A percentile compares a stretch with the other conserved stretches of the same genome.
Evolutionary conservation across 2,329 filamentous ascomycete genomes (phyloP).

Genomic region (Fusarium sp.): DNA sequence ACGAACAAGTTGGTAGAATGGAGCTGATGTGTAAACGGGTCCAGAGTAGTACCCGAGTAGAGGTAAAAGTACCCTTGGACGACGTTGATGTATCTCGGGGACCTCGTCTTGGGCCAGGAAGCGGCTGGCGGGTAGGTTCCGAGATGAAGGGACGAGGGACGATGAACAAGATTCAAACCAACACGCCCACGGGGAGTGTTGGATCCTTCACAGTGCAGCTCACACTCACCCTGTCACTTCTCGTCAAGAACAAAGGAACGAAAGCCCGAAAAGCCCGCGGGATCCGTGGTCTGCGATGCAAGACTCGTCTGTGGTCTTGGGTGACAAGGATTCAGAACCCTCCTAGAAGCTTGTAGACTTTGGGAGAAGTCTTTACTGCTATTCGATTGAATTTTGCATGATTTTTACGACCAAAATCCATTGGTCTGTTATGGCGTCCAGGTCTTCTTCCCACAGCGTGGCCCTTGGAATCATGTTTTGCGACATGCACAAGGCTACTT

Average conservation of each 20-base stretch:
- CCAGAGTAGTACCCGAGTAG: neutral
- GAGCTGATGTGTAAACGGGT: neutral
- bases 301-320: conserved; percentile 27
- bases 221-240: conserved; percentile 11
- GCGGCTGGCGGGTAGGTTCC: neutral
- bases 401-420: too few relatives aligned
- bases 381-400: too few relatives aligned
- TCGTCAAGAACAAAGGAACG: neutral
- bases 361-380: too few relatives aligned
- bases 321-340: conserved; percentile 8
- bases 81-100: neutral
- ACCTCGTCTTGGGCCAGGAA: neutral
- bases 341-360: neutral
- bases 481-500: conserved; percentile 9
- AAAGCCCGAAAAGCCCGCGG: neutral
- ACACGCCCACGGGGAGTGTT: neutral
- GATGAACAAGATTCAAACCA: conserved; percentile 33
- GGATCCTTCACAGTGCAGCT: conserved; percentile 20
- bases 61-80: conserved; percentile 6
- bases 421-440: too few relatives aligned
- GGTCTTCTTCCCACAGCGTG: too few relatives aligned
- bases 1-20: neutral
- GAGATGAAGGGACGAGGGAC: conserved; percentile 6
- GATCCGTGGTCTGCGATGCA: conserved; percentile 15
- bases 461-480: neutral